Conservation (phyloP, 257 asterid genomes). For the Jasminum sambac region DNA sequence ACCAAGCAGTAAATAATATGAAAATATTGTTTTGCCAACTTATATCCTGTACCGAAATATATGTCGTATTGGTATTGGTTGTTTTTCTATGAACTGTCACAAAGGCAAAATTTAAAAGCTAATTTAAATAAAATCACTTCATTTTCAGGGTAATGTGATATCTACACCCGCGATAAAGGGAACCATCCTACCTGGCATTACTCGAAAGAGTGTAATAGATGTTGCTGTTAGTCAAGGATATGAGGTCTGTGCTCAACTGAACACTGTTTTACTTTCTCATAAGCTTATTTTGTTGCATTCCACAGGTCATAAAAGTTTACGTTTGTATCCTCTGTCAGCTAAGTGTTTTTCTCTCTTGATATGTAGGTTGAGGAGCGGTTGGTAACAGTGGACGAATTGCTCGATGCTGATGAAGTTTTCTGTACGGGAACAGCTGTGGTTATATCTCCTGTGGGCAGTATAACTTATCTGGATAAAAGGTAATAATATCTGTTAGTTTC, state of each 20-base stretch:
- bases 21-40: neutral
- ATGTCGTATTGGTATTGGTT: neutral
- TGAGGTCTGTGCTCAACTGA: constrained; percentile 27
- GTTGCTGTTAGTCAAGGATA: constrained; percentile 48
- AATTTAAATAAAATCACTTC: neutral
- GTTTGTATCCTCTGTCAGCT: neutral
- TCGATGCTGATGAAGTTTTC: constrained; percentile 97
- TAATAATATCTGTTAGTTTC: constrained; percentile 15
- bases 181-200: constrained; percentile 54
- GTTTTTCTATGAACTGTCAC: neutral
- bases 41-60: neutral
- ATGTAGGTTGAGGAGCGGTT: constrained; percentile 77
- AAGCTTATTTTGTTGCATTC: neutral
- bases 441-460: constrained; percentile 91
- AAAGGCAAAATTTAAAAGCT: neutral
- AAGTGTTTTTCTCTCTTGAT: constrained; percentile 20
- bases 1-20: neutral
- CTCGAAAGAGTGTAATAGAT: constrained; percentile 52
- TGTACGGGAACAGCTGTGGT: constrained; percentile 98
- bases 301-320: neutral
- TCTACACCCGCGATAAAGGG: constrained; percentile 50
- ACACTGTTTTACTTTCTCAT: neutral
- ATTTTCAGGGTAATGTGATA: constrained; percentile 42
- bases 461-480: constrained; percentile 77
- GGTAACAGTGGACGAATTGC: constrained; percentile 84